Conservation (phyloP, 2,329 filamentous ascomycete species). For the Sphaerostilbella broomeana region DNA sequence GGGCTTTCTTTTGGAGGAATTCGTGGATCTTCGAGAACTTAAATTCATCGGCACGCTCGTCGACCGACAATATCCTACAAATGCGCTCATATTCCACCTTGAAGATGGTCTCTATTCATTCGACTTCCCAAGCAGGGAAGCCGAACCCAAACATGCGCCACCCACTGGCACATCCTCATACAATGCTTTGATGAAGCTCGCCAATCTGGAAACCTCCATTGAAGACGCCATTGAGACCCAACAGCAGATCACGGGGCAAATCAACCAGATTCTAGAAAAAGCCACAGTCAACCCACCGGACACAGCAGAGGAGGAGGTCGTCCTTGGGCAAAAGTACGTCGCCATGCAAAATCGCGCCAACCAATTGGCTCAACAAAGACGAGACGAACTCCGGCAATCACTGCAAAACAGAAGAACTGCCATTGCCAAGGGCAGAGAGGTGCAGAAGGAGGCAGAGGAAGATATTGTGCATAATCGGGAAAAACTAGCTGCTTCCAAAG, state of each 20-base stretch:
- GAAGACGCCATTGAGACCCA: slow-evolving; percentile 80
- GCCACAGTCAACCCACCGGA: slow-evolving; percentile 38
- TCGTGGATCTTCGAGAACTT: slow-evolving; percentile 63
- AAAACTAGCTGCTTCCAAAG: slow-evolving; percentile 50
- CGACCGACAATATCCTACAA: slow-evolving; percentile 67
- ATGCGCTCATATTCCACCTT: slow-evolving; percentile 80
- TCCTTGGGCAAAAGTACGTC: slow-evolving; percentile 48
- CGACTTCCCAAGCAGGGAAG: slow-evolving; percentile 51
- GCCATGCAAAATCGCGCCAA: slow-evolving; percentile 59
- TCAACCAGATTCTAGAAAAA: slow-evolving; percentile 51
- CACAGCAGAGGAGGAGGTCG: slow-evolving; percentile 43
- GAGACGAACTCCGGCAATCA: slow-evolving; percentile 61
- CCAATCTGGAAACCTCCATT: slow-evolving; percentile 83
- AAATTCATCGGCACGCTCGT: slow-evolving; percentile 72
- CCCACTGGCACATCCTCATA: slow-evolving; percentile 67
- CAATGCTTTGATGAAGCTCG: slow-evolving; percentile 78
- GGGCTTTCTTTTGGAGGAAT: slow-evolving; percentile 63
- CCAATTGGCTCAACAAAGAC: slow-evolving; percentile 52
- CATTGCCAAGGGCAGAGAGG: slow-evolving; percentile 56
- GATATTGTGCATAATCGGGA: slow-evolving; percentile 57
- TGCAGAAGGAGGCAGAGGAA: slow-evolving; percentile 51
- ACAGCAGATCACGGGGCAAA: slow-evolving; percentile 68
- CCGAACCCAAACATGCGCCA: slow-evolving; percentile 47
- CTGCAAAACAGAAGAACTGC: slow-evolving; percentile 59
- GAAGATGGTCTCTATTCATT: slow-evolving; percentile 80